phyloP scores from a whole-genome alignment of 441 rosid genomes.

The Eutrema salsugineum region DNA sequence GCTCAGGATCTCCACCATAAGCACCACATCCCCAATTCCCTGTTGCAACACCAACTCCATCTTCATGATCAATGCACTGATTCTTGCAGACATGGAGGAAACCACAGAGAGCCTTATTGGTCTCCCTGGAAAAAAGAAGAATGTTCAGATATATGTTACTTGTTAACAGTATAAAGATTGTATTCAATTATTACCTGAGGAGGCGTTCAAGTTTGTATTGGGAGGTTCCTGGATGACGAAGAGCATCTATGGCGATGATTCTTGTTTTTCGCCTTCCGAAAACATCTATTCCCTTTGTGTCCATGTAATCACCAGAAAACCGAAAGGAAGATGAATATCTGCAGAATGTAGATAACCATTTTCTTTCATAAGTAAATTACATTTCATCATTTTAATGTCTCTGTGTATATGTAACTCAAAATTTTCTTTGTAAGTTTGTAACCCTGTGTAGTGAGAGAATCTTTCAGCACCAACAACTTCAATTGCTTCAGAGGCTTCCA shows the following conservation, averaged over 20 bases:
- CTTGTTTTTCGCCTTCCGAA: slow-evolving; percentile 63
- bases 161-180: not conserved
- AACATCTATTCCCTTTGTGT: slow-evolving; percentile 47
- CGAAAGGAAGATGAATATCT: slow-evolving; percentile 89
- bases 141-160: not conserved
- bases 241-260: slow-evolving; percentile 80
- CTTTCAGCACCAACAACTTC: slow-evolving; percentile 83
- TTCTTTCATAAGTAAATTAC: slow-evolving; percentile 2
- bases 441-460: slow-evolving; percentile 80
- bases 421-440: not conserved
- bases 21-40: slow-evolving; percentile 99
- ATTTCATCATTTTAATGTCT: not conserved
- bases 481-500: slow-evolving; percentile 77
- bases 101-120: slow-evolving; percentile 81
- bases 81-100: slow-evolving; percentile 54
- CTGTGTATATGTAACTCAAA: not conserved
- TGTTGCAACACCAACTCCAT: slow-evolving; percentile 59
- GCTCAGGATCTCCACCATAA: slow-evolving; percentile 88
- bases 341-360: slow-evolving; percentile 20
- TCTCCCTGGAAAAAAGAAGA: slow-evolving; percentile 54
- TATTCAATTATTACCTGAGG: slow-evolving; percentile 49
- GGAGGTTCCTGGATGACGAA: slow-evolving; percentile 51
- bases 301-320: slow-evolving; percentile 67
- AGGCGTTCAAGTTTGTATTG: slow-evolving; percentile 51
- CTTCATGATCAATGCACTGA: slow-evolving; percentile 33